Evolutionary conservation across 2,329 filamentous ascomycete species (phyloP), one percentile per base, ranked within the genome.

Genomic region (Bipolaris gigantea): DNA sequence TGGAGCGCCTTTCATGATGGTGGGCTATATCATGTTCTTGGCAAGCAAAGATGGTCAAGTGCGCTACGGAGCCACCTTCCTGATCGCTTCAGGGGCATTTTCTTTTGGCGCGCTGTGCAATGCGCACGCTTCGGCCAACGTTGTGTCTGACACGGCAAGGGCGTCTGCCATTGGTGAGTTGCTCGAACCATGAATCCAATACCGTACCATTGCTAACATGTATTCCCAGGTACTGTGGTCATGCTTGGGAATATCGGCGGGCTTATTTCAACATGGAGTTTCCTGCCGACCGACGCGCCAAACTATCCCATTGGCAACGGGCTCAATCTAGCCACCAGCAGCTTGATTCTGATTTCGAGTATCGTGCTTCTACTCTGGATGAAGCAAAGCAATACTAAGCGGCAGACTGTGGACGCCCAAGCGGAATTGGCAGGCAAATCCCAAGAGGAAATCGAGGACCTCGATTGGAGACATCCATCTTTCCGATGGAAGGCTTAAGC

Each of bases 181-280:
- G 16, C n/a, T 41, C 16, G 13, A 13, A 5, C 21, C 1, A 11
- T 10, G 4, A 1, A 32, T 1, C n/a, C 1, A 15, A 4, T 1
- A 4, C 5, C 3, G 19, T 5, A 32, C 23, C 7, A 34, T 9
- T 45, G 10, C 18, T 38, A 25, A 50, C 7, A 13, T 2, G 9
- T 38, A 11, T n/a, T 42, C 19, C 18, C 16, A 55, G 53, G 83
- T 10, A 83, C 81, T 0, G 85, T 84, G 48, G 85, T 90, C 65
- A 89, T 90, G 86, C 76, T 89, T 21, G 88, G 87, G 25, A 90
- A 89, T 50, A 68, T 90, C n/a, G 88, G 88, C 2, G 88, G 87
- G 0, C 70, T 90, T 32, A 80, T 88, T 53, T 81, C 83, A 1
- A 87, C 84, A 0, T 89, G 86, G 85, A 80, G 78, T 1, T 89